phyloP scores from a whole-genome alignment of 441 rosid species.

The Aquilaria agallochum region DNA sequence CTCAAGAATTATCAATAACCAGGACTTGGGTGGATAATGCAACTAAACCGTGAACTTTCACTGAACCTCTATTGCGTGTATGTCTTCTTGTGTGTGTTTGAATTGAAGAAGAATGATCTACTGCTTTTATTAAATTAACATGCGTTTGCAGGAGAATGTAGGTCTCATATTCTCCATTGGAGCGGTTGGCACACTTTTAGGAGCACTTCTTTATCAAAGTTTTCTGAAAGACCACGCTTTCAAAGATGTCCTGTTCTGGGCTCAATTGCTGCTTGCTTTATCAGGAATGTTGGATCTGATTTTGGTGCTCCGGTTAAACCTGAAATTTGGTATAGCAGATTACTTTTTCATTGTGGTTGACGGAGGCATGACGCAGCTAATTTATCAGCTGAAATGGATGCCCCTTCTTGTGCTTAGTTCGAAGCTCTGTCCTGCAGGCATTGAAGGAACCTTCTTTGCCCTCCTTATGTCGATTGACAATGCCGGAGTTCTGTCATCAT shows the following conservation, averaged over 20 bases:
- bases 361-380: constrained; percentile 64
- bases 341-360: constrained; percentile 73
- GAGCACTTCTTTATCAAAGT: constrained; percentile 72
- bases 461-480: constrained; percentile 95
- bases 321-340: constrained; percentile 71
- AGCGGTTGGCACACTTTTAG: constrained; percentile 74
- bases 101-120: too few relatives aligned
- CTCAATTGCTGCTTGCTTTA: constrained; percentile 73
- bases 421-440: constrained; percentile 94
- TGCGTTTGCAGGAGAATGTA: constrained; percentile 62
- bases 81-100: too few relatives aligned
- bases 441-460: constrained; percentile 98
- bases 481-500: constrained; percentile 73
- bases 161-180: constrained; percentile 87
- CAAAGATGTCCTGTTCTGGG: constrained; percentile 68
- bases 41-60: too few relatives aligned
- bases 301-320: constrained; percentile 76
- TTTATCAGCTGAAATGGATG: constrained; percentile 88
- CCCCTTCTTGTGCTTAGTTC: constrained; percentile 93
- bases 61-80: too few relatives aligned
- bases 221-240: constrained; percentile 68
- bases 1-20: too few relatives aligned
- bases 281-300: constrained; percentile 91
- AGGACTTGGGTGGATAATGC: too few relatives aligned
- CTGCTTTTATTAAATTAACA: too few relatives aligned